These are phyloP conservation scores for Juncus effusus DNA, from an alignment of 176 grass and related monocot genomes.

Conservation along the genomic window DNA sequence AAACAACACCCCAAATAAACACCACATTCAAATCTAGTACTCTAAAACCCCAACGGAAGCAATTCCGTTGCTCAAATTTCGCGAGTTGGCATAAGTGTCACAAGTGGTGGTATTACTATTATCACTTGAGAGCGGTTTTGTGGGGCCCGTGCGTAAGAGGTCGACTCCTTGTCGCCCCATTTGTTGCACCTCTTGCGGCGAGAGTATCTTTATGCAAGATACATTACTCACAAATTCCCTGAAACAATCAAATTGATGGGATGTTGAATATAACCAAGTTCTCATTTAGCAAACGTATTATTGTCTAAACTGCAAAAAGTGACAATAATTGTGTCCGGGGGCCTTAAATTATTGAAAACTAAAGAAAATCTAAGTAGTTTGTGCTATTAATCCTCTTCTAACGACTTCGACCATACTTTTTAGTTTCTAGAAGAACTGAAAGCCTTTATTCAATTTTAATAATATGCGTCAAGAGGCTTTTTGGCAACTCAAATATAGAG, in stretches of 20 bases:
- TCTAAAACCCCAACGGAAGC: slow-evolving; percentile 72
- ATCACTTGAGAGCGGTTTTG: slow-evolving; percentile 36
- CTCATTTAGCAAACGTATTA: neutral
- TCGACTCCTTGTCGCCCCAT: slow-evolving; percentile 68
- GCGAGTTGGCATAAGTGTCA: slow-evolving; percentile 54
- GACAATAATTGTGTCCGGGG: neutral
- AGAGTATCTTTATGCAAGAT: slow-evolving; percentile 95
- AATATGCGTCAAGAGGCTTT: too few species aligned
- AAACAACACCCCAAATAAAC: slow-evolving; percentile 24
- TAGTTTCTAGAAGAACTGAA: too few species aligned
- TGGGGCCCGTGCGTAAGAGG: slow-evolving; percentile 53
- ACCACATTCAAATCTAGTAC: slow-evolving; percentile 42
- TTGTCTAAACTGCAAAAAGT: neutral
- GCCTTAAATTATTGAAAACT: neutral
- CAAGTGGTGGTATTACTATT: slow-evolving; percentile 52
- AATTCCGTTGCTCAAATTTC: slow-evolving; percentile 66
- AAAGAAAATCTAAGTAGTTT: neutral
- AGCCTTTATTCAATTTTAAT: too few species aligned
- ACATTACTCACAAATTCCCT: slow-evolving; percentile 97
- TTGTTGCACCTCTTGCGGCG: slow-evolving; percentile 90
- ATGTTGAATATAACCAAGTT: slow-evolving; percentile 12
- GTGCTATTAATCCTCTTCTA: too few species aligned
- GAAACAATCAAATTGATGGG: neutral
- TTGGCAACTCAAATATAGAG: too few species aligned
- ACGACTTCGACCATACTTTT: too few species aligned